Evolutionary conservation across 2,329 filamentous ascomycete genomes (phyloP), one percentile per base, ranked within the genome.

Genomic region (Fusarium sp.): DNA sequence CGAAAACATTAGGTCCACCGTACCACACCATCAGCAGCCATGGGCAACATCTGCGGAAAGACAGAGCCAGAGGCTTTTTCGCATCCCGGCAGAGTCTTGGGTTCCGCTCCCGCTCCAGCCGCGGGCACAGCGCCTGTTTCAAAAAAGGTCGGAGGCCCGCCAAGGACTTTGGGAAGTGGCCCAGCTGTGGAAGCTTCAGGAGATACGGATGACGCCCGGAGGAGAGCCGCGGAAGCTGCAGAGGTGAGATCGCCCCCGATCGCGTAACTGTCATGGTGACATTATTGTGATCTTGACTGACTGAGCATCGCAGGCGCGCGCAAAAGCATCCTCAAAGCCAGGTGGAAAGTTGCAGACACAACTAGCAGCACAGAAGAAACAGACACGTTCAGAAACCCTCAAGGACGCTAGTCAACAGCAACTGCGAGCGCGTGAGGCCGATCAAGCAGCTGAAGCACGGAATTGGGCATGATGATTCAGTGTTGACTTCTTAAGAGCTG

Each of bases 41-140:
- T 98, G 95, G 95, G 95, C 66, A 95, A 94, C 81, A 87, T 94
- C 83, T 97, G 93, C 85, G 93, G 94, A 80, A 94, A 94, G 81
- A 87, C 93, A 90, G 81, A 89, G 37, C 83, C 88, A 70, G 90
- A 93, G 76, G 86, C 89, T 81, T 96, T 94, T 84, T 83, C 89
- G 58, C 88, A 89, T 60, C 91, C 92, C 54, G 94, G 94, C 66
- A 92, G 93, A 60, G 88, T 90, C 41, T 86, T 97, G 60, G 92
- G 90, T 73, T 86, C 90, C 41, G 84, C 78, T 31, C 75, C 77
- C 21, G 85, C 78, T 81, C 81, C 83, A 70, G 86, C 79, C 73
- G 84, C 78, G 70, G 81, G 80, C 63, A 88, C 84, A 72, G 87
- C 85, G 63, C 84, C 86, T 77, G 85, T 89, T 72, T 86, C 87